A percentile compares a stretch with the other conserved stretches of the same genome.
phyloP scores from a whole-genome alignment of 306 rosid genomes.

The Delonix regia region DNA sequence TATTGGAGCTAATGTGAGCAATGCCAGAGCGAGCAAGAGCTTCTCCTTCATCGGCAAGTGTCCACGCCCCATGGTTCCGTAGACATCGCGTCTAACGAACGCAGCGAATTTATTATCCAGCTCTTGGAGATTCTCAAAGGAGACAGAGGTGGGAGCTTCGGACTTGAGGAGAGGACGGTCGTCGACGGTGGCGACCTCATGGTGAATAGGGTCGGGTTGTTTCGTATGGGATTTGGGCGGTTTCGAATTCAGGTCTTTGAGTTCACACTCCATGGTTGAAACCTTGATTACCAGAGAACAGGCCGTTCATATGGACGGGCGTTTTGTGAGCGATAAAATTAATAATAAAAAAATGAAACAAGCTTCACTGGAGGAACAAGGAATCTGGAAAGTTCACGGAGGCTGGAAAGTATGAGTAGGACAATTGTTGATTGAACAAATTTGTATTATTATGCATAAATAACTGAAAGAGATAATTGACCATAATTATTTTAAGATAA shows the following conservation, averaged over 20 bases:
- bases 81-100: constrained; percentile 68
- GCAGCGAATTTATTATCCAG: constrained; percentile 74
- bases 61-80: constrained; percentile 84
- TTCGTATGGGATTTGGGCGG: constrained; percentile 34
- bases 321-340: not conserved
- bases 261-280: constrained; percentile 55
- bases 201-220: not conserved
- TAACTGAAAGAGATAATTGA: too few relatives aligned
- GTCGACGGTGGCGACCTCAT: constrained; percentile 39
- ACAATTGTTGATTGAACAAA: not conserved
- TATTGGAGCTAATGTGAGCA: constrained; percentile 75
- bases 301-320: not conserved
- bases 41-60: constrained; percentile 73
- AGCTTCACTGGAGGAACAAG: not conserved
- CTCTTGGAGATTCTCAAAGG: not conserved
- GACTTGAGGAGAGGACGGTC: constrained; percentile 75
- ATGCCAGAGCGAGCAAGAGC: constrained; percentile 62
- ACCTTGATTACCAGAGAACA: not conserved
- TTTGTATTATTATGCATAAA: too few relatives aligned
- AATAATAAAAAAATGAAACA: not conserved
- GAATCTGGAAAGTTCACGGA: not conserved
- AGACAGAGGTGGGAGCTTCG: constrained; percentile 35
- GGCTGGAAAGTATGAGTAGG: not conserved
- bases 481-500: too few relatives aligned
- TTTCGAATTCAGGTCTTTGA: constrained; percentile 56